These are phyloP conservation scores for Neurospora sp. DNA, from an alignment of 495 filamentous ascomycete species.

Conservation along the genomic window DNA sequence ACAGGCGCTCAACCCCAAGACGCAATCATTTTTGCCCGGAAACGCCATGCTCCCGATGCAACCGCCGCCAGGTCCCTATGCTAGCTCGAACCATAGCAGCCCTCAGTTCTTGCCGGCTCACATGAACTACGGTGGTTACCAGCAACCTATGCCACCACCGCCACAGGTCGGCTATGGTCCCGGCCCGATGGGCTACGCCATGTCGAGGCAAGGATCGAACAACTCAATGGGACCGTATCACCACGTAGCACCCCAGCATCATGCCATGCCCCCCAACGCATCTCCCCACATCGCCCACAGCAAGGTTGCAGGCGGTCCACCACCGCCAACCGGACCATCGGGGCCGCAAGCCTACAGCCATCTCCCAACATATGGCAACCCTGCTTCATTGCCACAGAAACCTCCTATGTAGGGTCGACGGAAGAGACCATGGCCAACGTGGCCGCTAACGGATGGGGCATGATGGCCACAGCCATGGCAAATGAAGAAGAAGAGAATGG, in stretches of 20 bases:
- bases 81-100: conserved; percentile 32
- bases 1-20: conserved; percentile 86
- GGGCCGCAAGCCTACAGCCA: conserved; percentile 33
- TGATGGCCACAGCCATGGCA: not conserved
- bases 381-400: conserved; percentile 46
- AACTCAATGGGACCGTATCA: conserved; percentile 40
- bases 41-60: conserved; percentile 36
- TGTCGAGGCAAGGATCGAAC: conserved; percentile 45
- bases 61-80: conserved; percentile 20
- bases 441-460: not conserved
- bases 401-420: conserved; percentile 29
- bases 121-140: conserved; percentile 31
- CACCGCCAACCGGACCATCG: conserved; percentile 7
- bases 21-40: conserved; percentile 73
- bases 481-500: not conserved
- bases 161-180: conserved; percentile 18
- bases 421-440: not conserved
- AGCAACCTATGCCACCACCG: conserved; percentile 29
- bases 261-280: conserved; percentile 21
- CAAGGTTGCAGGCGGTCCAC: conserved; percentile 22
- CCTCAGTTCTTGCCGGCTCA: conserved; percentile 36
- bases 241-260: conserved; percentile 9
- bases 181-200: conserved; percentile 27
- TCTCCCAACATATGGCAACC: conserved; percentile 45
- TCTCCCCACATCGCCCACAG: conserved; percentile 28